Percentiles rank a stretch among this genome's conserved stretches.
Evolutionary conservation across 2,329 filamentous ascomycete species (phyloP).

Genomic region (Apiospora hydei): DNA sequence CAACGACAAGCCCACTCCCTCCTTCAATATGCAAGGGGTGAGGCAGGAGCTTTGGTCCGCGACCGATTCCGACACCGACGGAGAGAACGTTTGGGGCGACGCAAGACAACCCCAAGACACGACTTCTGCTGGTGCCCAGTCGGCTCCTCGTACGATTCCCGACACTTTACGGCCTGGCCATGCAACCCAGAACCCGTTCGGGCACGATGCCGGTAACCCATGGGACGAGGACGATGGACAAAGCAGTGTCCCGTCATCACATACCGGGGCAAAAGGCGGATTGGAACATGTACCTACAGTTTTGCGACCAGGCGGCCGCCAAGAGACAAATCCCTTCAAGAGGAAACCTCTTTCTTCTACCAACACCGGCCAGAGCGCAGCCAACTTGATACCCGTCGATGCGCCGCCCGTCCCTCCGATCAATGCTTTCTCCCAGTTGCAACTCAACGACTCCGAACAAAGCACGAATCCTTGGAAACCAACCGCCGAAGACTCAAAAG

Average conservation of each 20-base stretch:
- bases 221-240: constrained; percentile 41
- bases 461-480: constrained; percentile 56
- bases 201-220: constrained; percentile 44
- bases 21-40: constrained; percentile 38
- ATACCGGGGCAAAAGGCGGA: constrained; percentile 30
- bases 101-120: constrained; percentile 30
- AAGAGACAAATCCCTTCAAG: constrained; percentile 63
- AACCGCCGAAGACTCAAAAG: constrained; percentile 37
- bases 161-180: constrained; percentile 43
- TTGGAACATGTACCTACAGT: constrained; percentile 41
- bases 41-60: constrained; percentile 43
- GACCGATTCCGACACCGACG: constrained; percentile 42
- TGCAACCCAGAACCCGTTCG: constrained; percentile 36
- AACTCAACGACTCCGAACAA: constrained; percentile 47
- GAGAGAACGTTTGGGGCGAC: constrained; percentile 41
- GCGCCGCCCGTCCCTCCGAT: constrained; percentile 39
- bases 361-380: constrained; percentile 27
- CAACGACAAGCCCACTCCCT: constrained; percentile 35
- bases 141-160: constrained; percentile 38
- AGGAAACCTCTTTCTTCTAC: constrained; percentile 47
- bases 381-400: constrained; percentile 31
- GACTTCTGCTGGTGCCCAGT: constrained; percentile 20
- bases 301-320: constrained; percentile 43
- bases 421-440: constrained; percentile 51
- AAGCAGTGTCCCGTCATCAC: not conserved